These are phyloP conservation scores for Metarhizium anisopliae DNA, from an alignment of 2,329 filamentous ascomycete species.

Conservation along the genomic window DNA sequence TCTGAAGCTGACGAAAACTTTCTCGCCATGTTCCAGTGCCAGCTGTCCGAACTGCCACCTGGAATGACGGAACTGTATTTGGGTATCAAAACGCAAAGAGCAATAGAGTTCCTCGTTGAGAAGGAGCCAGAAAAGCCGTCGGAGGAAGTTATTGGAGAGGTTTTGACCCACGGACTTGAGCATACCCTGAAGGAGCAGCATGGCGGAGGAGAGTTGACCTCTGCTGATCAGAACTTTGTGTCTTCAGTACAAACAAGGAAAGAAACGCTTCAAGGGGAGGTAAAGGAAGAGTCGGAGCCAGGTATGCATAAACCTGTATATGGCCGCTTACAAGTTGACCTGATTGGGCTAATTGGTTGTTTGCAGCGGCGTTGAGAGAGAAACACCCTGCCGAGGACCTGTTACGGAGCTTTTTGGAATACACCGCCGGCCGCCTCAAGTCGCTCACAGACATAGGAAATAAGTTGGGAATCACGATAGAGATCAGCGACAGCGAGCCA, in stretches of 20 bases:
- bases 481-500: slow-evolving; percentile 17
- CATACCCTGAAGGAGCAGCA: slow-evolving; percentile 29
- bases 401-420: slow-evolving; percentile 23
- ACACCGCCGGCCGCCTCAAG: slow-evolving; percentile 23
- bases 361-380: slow-evolving; percentile 21
- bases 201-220: slow-evolving; percentile 20
- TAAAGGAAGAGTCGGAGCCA: slow-evolving; percentile 12
- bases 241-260: slow-evolving; percentile 23
- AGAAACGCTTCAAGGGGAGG: slow-evolving; percentile 22
- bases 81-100: slow-evolving; percentile 36
- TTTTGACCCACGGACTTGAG: slow-evolving; percentile 49
- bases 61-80: slow-evolving; percentile 35
- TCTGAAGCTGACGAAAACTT: slow-evolving; percentile 36
- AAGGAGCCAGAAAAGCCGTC: slow-evolving; percentile 38
- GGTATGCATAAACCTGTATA: slow-evolving; percentile 1
- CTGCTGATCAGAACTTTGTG: slow-evolving; percentile 26
- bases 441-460: slow-evolving; percentile 23
- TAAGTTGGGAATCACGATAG: slow-evolving; percentile 26
- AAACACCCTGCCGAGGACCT: slow-evolving; percentile 32
- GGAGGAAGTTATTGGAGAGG: slow-evolving; percentile 45
- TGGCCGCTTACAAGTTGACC: slow-evolving; percentile 4
- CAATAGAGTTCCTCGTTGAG: slow-evolving; percentile 45
- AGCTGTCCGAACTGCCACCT: slow-evolving; percentile 34
- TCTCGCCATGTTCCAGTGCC: slow-evolving; percentile 33
- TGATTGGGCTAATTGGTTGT: background rate